phyloP scores from a whole-genome alignment of 345 rosid genomes.

The Orychophragmus violaceus region DNA sequence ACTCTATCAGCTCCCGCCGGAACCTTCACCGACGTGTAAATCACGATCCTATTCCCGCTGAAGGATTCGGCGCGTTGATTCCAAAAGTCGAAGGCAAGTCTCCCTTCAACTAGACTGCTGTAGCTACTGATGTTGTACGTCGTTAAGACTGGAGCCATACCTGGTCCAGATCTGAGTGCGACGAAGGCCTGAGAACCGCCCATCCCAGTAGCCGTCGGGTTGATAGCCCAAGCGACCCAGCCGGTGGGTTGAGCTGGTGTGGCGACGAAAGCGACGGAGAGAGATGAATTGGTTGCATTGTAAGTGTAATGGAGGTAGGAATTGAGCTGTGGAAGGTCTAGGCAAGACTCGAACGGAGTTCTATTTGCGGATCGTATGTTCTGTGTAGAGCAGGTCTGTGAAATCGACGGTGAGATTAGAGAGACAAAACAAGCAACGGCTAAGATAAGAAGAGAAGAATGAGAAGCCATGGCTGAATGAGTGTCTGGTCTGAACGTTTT shows the following conservation, averaged over 20 bases:
- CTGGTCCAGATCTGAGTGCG: conserved; percentile 41
- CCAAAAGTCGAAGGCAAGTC: conserved; percentile 56
- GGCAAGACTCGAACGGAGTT: conserved; percentile 38
- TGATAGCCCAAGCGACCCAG: conserved; percentile 83
- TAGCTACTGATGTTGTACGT: conserved; percentile 51
- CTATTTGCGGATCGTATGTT: conserved; percentile 15
- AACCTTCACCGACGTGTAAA: conserved; percentile 54
- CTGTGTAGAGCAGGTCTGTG: conserved; percentile 53
- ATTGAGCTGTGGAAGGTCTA: conserved; percentile 42
- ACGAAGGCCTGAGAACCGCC: conserved; percentile 57
- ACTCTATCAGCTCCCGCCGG: conserved; percentile 39
- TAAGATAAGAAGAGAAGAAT: neutral
- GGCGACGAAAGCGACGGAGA: conserved; percentile 64
- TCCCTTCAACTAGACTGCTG: conserved; percentile 9
- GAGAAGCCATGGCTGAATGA: conserved; percentile 8
- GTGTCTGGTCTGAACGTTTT: neutral
- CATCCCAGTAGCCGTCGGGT: conserved; percentile 52
- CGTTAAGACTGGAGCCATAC: conserved; percentile 16
- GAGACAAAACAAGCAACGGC: conserved; percentile 22
- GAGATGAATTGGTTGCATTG: conserved; percentile 63
- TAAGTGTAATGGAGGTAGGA: conserved; percentile 67
- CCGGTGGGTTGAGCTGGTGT: conserved; percentile 41
- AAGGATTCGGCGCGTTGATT: conserved; percentile 37
- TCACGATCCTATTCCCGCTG: conserved; percentile 16
- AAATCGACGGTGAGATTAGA: conserved; percentile 38